Evolutionary conservation across 2,329 filamentous ascomycete species (phyloP).

Genomic region (Trichoderma brevicompactum): DNA sequence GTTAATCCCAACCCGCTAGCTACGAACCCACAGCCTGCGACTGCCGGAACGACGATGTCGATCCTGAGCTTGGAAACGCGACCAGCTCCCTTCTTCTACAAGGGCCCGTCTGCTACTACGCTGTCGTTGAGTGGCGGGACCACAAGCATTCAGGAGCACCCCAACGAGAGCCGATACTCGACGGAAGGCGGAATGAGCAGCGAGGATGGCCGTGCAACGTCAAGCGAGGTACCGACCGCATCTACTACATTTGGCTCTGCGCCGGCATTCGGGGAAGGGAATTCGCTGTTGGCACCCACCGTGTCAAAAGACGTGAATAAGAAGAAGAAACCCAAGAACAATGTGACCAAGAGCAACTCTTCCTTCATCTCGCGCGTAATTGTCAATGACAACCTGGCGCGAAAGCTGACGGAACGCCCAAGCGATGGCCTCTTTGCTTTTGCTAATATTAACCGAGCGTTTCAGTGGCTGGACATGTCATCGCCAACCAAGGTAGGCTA

Average conservation of each 20-base stretch:
- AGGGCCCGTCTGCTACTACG: conserved; percentile 56
- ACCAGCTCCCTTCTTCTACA: conserved; percentile 60
- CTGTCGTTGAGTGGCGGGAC: conserved; percentile 50
- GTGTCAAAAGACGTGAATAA: conserved; percentile 76
- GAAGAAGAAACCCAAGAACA: conserved; percentile 93
- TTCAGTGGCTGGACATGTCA: conserved; percentile 93
- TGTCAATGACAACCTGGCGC: conserved; percentile 78
- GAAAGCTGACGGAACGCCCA: conserved; percentile 78
- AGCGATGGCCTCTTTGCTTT: conserved; percentile 85
- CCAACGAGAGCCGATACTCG: conserved; percentile 63
- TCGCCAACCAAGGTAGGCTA: conserved; percentile 66
- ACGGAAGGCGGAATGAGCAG: conserved; percentile 63
- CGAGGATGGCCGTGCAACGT: conserved; percentile 59
- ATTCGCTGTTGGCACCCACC: conserved; percentile 68
- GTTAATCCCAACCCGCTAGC: conserved; percentile 89
- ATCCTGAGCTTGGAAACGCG: conserved; percentile 72
- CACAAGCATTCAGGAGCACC: conserved; percentile 63
- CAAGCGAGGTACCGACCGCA: conserved; percentile 54
- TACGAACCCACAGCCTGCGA: conserved; percentile 82
- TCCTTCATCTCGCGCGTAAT: conserved; percentile 98
- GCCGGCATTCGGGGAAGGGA: conserved; percentile 85
- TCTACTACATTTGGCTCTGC: conserved; percentile 50
- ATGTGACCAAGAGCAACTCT: conserved; percentile 97
- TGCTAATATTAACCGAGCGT: conserved; percentile 92
- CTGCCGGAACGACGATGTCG: conserved; percentile 81